Conservation (phyloP, 2,329 filamentous ascomycete genomes). For the Botryotinia convoluta region DNA sequence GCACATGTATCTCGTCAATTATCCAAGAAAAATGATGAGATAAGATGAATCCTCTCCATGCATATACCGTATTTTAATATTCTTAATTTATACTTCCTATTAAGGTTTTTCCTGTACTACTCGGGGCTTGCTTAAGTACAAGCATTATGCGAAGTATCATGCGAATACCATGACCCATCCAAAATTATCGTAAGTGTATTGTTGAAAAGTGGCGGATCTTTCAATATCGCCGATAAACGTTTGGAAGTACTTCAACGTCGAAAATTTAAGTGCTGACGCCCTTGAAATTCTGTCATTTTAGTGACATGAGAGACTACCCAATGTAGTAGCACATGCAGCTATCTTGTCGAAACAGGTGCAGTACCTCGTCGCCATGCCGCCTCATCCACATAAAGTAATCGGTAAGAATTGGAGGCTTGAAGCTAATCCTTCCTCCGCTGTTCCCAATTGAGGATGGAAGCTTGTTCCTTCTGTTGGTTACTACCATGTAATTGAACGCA, state of each 20-base stretch:
- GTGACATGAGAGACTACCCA: slow-evolving; percentile 6
- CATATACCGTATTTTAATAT: slow-evolving; percentile 1
- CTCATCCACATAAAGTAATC: slow-evolving; percentile 21
- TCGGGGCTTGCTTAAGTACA: slow-evolving; percentile 14
- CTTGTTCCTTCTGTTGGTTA: slow-evolving; percentile 12
- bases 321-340: slow-evolving; percentile 20
- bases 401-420: slow-evolving; percentile 18
- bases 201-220: slow-evolving; percentile 17
- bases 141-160: slow-evolving; percentile 21
- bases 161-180: slow-evolving; percentile 15
- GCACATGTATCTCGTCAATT: slow-evolving; percentile 9
- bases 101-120: slow-evolving; percentile 1
- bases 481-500: slow-evolving; percentile 15
- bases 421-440: slow-evolving; percentile 18
- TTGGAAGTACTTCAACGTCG: slow-evolving; percentile 14
- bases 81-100: slow-evolving; percentile 2
- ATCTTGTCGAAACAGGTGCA: slow-evolving; percentile 13
- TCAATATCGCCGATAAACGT: slow-evolving; percentile 15
- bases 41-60: slow-evolving; percentile 15
- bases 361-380: slow-evolving; percentile 21
- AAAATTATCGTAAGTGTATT: slow-evolving; percentile 21
- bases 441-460: slow-evolving; percentile 16
- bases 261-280: slow-evolving; percentile 18
- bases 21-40: slow-evolving; percentile 17
- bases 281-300: slow-evolving; percentile 19